Conservation (phyloP, 2,329 filamentous ascomycete genomes). For the Xylaria sp. region DNA sequence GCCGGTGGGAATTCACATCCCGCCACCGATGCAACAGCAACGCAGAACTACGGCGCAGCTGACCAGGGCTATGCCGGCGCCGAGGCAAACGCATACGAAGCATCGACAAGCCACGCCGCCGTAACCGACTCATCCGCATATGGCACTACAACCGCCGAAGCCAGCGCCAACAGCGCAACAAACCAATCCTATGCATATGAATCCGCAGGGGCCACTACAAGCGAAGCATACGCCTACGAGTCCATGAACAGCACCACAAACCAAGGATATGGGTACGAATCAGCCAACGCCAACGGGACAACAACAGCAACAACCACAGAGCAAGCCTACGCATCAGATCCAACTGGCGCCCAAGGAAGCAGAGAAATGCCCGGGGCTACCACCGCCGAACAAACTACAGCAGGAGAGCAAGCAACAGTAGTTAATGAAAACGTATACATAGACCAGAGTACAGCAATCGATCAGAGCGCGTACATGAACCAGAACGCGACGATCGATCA, state of each 20-base stretch:
- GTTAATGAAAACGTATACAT: constrained; percentile 7
- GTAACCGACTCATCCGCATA: constrained; percentile 3
- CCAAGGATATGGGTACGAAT: constrained; percentile 4
- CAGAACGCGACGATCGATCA: constrained; percentile 18
- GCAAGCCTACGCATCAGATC: constrained; percentile 6
- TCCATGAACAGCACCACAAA: not conserved
- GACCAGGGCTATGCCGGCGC: no score
- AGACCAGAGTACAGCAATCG: constrained; percentile 5
- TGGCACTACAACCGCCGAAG: not conserved
- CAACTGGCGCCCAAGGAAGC: not conserved
- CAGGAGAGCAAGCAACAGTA: constrained; percentile 2
- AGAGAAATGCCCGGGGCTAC: not conserved
- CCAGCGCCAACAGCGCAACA: not conserved
- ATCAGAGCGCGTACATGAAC: constrained; percentile 10
- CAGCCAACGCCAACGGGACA: not conserved
- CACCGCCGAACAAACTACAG: not conserved
- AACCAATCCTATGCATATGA: no score
- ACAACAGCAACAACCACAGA: not conserved
- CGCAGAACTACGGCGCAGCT: constrained; percentile 2
- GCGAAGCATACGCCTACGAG: constrained; percentile 5
- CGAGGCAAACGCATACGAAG: constrained; percentile 9
- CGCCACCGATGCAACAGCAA: not conserved
- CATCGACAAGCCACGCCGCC: constrained; percentile 1
- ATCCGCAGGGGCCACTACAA: not conserved
- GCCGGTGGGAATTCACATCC: not conserved